These are phyloP conservation scores for Cyberlindnera mycetangii DNA, from an alignment of 805 yeast genomes.

Conservation along the genomic window DNA sequence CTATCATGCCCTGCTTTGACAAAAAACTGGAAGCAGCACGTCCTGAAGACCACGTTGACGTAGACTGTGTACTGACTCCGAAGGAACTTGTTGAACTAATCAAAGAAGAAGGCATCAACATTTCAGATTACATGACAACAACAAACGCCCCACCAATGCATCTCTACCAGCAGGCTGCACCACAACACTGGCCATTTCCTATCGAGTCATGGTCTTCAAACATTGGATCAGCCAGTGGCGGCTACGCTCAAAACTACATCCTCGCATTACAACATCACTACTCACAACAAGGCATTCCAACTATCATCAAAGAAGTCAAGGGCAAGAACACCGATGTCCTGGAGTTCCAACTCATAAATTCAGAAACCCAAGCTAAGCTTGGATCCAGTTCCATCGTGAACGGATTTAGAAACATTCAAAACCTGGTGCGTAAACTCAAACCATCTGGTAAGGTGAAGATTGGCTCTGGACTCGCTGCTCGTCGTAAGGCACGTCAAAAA, in stretches of 20 bases:
- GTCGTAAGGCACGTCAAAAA: conserved; percentile 21
- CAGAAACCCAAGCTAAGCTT: conserved; percentile 36
- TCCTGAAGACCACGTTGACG: conserved; percentile 56
- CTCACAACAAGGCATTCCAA: conserved; percentile 18
- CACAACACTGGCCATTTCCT: conserved; percentile 59
- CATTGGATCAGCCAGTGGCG: conserved; percentile 84
- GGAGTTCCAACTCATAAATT: conserved; percentile 57
- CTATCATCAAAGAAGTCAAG: conserved; percentile 37
- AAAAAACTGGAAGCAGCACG: conserved; percentile 94
- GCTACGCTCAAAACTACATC: conserved; percentile 75
- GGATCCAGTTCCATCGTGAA: conserved; percentile 68
- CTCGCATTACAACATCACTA: conserved; percentile 32
- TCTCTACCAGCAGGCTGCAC: conserved; percentile 42
- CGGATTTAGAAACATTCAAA: conserved; percentile 94
- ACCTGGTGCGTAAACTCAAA: conserved; percentile 74
- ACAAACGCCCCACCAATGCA: conserved; percentile 15
- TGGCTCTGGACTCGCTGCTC: conserved; percentile 28
- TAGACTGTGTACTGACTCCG: conserved; percentile 93
- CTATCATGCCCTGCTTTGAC: conserved; percentile 97
- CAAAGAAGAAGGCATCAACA: conserved; percentile 46
- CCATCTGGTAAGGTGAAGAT: conserved; percentile 26
- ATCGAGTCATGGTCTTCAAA: conserved; percentile 68
- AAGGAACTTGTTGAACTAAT: conserved; percentile 77
- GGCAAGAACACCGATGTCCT: conserved; percentile 74
- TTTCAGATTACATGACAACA: conserved; percentile 29